Percentiles rank a stretch among this genome's conserved stretches.
Conservation (phyloP, 495 filamentous ascomycete genomes). For the Penicillium malachiteum region DNA sequence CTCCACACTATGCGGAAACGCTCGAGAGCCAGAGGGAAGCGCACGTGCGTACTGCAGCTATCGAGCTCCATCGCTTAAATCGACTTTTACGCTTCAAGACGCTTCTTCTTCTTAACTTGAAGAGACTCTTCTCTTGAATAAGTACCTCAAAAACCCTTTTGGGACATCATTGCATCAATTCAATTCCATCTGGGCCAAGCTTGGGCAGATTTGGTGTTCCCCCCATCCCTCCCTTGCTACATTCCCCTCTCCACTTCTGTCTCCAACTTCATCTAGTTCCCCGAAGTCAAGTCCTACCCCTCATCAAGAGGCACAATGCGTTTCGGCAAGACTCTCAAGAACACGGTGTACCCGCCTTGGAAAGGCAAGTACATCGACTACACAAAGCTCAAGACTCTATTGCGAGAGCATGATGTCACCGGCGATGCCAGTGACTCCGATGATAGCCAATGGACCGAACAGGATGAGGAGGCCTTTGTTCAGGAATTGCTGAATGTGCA, state of each 20-base stretch:
- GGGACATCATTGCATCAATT: too few species aligned
- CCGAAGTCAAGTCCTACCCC: neutral
- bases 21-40: conserved; percentile 2
- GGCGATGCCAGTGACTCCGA: conserved; percentile 54
- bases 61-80: conserved; percentile 5
- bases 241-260: neutral
- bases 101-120: neutral
- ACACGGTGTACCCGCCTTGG: conserved; percentile 85
- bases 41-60: conserved; percentile 14
- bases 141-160: too few species aligned
- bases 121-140: neutral
- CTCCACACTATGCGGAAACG: neutral
- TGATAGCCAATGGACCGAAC: conserved; percentile 75
- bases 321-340: conserved; percentile 83
- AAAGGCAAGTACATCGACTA: conserved; percentile 94
- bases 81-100: neutral
- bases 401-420: conserved; percentile 65
- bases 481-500: conserved; percentile 93
- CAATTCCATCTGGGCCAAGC: neutral
- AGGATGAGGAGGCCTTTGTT: conserved; percentile 92
- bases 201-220: neutral
- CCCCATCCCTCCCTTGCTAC: neutral
- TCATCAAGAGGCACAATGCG: conserved; percentile 62
- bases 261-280: neutral
- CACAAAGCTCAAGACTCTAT: conserved; percentile 79